Percentiles rank a stretch among this genome's conserved stretches.
These are phyloP conservation scores for Torrubiella hemipterigena DNA, from an alignment of 2,329 filamentous ascomycete genomes.

Conservation along the genomic window DNA sequence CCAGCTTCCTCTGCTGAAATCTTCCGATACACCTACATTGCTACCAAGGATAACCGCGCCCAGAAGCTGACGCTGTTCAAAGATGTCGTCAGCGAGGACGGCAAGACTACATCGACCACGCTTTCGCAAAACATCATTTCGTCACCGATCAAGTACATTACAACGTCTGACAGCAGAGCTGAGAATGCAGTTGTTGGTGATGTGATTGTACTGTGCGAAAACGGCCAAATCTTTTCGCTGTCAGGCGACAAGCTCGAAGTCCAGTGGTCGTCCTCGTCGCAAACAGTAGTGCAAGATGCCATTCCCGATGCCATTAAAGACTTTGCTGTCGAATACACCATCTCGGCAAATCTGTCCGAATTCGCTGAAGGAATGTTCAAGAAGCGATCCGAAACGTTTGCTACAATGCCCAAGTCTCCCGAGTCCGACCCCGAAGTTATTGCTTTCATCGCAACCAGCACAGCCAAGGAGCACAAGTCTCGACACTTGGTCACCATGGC, in stretches of 20 bases:
- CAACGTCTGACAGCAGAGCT: conserved; percentile 16
- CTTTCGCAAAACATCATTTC: conserved; percentile 28
- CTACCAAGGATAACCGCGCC: conserved; percentile 35
- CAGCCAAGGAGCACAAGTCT: conserved; percentile 15
- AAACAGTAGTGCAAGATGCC: conserved; percentile 21
- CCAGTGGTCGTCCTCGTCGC: conserved; percentile 22
- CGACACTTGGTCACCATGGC: conserved; percentile 22
- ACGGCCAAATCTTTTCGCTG: conserved; percentile 49
- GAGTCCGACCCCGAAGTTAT: conserved; percentile 39
- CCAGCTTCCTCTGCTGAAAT: conserved; percentile 33
- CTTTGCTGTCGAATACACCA: conserved; percentile 37
- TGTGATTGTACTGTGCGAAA: conserved; percentile 44
- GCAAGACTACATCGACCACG: conserved; percentile 39
- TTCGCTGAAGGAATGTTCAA: conserved; percentile 43
- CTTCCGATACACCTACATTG: conserved; percentile 49
- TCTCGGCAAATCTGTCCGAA: conserved; percentile 32
- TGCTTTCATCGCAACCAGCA: conserved; percentile 33
- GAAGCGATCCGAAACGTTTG: conserved; percentile 38
- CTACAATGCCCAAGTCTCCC: conserved; percentile 35
- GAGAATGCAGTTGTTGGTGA: conserved; percentile 16
- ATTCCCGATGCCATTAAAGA: conserved; percentile 17
- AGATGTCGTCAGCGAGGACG: conserved; percentile 38
- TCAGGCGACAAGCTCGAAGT: conserved; percentile 36
- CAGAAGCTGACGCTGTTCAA: conserved; percentile 47
- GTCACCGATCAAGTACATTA: conserved; percentile 22